Evolutionary conservation across 2,329 filamentous ascomycete species (phyloP).

Genomic region (Curvularia verruculosa): DNA sequence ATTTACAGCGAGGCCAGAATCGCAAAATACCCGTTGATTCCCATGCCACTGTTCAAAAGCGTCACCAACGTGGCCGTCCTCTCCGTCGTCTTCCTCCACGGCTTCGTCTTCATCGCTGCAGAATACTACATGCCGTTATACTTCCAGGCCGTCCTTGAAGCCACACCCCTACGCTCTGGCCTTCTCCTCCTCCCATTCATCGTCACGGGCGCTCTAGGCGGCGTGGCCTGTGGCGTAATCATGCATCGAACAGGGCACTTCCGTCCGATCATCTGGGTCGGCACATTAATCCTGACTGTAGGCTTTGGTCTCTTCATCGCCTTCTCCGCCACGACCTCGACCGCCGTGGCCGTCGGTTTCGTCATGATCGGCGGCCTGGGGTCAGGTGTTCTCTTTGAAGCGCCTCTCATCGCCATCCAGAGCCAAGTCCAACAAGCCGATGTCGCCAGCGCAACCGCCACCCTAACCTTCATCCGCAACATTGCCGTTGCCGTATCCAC

Average conservation of each 20-base stretch:
- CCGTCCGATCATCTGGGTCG: conserved; percentile 46
- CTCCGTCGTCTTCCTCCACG: conserved; percentile 56
- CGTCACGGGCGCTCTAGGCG: conserved; percentile 52
- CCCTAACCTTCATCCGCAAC: conserved; percentile 56
- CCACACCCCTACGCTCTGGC: conserved; percentile 65
- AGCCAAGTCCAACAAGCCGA: conserved; percentile 59
- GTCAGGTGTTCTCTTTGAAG: conserved; percentile 59
- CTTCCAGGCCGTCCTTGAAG: conserved; percentile 70
- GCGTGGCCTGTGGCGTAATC: conserved; percentile 55
- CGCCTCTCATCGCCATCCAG: conserved; percentile 64
- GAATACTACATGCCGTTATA: conserved; percentile 77
- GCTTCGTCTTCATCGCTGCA: conserved; percentile 59
- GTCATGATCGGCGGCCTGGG: conserved; percentile 60
- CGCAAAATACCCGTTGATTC: conserved; percentile 72
- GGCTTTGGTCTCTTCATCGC: conserved; percentile 47
- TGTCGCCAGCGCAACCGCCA: conserved; percentile 59
- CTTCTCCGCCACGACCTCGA: conserved; percentile 36
- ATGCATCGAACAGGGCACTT: conserved; percentile 55
- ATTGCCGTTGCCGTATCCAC: conserved; percentile 56
- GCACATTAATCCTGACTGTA: conserved; percentile 39
- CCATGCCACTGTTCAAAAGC: conserved; percentile 64
- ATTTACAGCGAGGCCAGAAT: conserved; percentile 67
- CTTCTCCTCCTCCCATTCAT: conserved; percentile 67
- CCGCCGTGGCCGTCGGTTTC: conserved; percentile 53
- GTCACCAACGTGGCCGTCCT: conserved; percentile 64